Evolutionary conservation across 371 early-diverging fungal species (phyloP).

Genomic region (Basidiobolus meristosporus): DNA sequence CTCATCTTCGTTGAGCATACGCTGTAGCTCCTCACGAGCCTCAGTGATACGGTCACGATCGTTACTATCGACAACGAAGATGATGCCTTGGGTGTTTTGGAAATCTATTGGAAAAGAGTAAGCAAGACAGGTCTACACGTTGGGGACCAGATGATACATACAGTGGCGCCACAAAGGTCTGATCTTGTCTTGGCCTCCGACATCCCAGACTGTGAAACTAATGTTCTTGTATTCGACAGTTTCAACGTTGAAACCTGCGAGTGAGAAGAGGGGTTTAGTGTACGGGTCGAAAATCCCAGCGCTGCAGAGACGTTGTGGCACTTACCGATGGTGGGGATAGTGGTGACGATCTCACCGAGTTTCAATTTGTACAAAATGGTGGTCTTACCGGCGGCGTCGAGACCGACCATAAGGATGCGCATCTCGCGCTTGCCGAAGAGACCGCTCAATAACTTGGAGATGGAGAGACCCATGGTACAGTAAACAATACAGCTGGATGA

Average conservation of each 20-base stretch:
- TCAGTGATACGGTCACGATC: constrained; percentile 80
- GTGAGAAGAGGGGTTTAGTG: not conserved
- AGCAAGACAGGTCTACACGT: not conserved
- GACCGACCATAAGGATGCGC: constrained; percentile 82
- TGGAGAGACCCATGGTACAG: constrained; percentile 24
- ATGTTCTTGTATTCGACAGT: constrained; percentile 94
- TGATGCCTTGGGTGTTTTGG: constrained; percentile 79
- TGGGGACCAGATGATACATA: constrained; percentile 8
- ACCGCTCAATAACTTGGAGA: constrained; percentile 24
- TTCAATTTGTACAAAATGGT: constrained; percentile 73
- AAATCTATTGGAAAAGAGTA: constrained; percentile 35
- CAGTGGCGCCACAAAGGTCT: constrained; percentile 82
- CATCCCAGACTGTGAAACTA: constrained; percentile 93
- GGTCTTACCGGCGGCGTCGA: constrained; percentile 93
- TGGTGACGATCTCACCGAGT: constrained; percentile 92
- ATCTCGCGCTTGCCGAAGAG: constrained; percentile 57
- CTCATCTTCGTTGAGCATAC: constrained; percentile 80
- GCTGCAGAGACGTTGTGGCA: not conserved
- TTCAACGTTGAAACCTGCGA: constrained; percentile 89
- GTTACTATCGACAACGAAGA: constrained; percentile 89
- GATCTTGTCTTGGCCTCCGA: constrained; percentile 95
- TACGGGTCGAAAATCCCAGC: not conserved
- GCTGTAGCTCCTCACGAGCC: constrained; percentile 72
- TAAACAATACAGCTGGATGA: no score
- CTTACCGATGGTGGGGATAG: constrained; percentile 92